Evolutionary conservation across 352 stramenopile genomes (phyloP), one percentile per base, ranked within the genome.

Genomic region (Phytophthora hibernalis): DNA sequence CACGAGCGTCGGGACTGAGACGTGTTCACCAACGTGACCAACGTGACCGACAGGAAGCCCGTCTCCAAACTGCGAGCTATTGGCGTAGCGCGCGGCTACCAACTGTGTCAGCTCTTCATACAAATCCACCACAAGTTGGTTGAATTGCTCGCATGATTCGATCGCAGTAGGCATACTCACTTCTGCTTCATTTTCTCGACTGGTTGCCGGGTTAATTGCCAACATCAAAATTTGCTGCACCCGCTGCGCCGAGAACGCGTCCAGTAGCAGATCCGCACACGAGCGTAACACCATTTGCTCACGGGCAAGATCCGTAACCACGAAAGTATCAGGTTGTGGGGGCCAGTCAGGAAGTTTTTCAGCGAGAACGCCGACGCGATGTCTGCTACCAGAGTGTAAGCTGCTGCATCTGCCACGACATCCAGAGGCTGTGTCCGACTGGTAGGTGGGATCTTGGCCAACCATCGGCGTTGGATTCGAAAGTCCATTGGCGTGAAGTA

Each of bases 221-320:
- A n/a, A n/a, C n/a, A n/a, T n/a, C n/a, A n/a, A n/a, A n/a, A 61
- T 54, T 13, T 62, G 28, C 35, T 63, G 55, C n/a, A 63, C 24
- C 6, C 31, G 31, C 18, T 21, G 9, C 2, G 55, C 48, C 4
- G 55, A 55, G 18, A 55, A 63, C 24, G 24, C 22, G 4, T 54
- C 44, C 3, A 55, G 15, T 28, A 55, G 2, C 10, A 63, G 31
- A 49, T 49, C 11, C 15, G 44, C 55, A 50, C 55, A 55, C 6
- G 55, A 20, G 9, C 44, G 31, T 21, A 63, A 30, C 20, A 63
- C 33, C 24, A 11, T 7, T 22, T 47, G 43, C 33, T 63, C 24
- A 16, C 31, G 30, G 3, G 7, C 31, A 15, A 8, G 15, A 38
- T 30, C n/a, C 1, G 1, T 37, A 9, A 8, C 8, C n/a, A n/a